A percentile compares a stretch with the other conserved stretches of the same genome.
Conservation (phyloP, 768 basidiomycete genomes). For the Hirschioporus abietinus region DNA sequence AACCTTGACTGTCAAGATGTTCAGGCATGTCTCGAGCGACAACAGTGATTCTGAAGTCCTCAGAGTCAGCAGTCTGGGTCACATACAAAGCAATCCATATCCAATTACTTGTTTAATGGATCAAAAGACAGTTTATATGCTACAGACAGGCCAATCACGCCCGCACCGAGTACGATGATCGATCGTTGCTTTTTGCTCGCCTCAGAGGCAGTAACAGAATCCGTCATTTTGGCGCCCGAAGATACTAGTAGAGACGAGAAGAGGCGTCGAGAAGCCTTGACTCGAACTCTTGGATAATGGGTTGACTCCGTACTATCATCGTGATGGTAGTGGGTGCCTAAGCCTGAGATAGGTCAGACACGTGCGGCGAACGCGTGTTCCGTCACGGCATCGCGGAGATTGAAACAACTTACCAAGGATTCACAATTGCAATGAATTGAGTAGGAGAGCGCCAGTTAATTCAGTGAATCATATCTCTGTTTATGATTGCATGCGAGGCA, state of each 20-base stretch:
- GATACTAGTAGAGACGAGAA: neutral
- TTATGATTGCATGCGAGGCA: neutral
- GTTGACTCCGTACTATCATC: too few species aligned
- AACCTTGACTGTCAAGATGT: conserved; percentile 34
- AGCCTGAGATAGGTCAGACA: neutral
- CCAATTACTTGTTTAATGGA: conserved; percentile 4
- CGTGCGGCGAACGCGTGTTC: neutral
- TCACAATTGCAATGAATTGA: too few species aligned
- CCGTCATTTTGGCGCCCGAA: neutral
- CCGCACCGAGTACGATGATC: conserved; percentile 36
- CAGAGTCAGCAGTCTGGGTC: neutral
- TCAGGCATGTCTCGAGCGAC: conserved; percentile 36
- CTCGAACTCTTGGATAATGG: too few species aligned
- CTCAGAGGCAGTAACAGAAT: too few species aligned
- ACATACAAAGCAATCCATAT: neutral
- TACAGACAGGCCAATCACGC: conserved; percentile 40
- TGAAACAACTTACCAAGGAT: neutral
- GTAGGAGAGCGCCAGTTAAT: too few species aligned
- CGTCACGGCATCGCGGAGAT: neutral
- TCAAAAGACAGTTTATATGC: conserved; percentile 31
- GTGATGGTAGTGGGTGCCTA: neutral
- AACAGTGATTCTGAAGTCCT: conserved; percentile 23
- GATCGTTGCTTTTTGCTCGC: conserved; percentile 7
- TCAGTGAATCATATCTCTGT: neutral
- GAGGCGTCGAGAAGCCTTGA: neutral